These are phyloP conservation scores for Thalassiosira hispida DNA, from an alignment of 352 stramenopile species.

Conservation along the genomic window DNA sequence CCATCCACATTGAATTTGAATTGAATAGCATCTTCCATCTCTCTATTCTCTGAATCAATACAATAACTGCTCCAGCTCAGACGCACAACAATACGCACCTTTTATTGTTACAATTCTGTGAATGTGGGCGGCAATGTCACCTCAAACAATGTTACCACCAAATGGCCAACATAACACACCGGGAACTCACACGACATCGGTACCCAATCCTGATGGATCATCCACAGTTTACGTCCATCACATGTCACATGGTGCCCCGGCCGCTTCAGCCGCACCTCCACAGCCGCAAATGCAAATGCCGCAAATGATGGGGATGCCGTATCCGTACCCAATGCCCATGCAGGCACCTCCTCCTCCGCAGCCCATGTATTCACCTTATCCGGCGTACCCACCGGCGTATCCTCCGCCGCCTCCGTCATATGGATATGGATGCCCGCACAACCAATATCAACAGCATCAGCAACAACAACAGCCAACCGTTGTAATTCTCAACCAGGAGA, in stretches of 20 bases:
- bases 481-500: constrained; percentile 9
- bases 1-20: too few species aligned
- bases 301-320: constrained; percentile 22
- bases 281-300: constrained; percentile 27
- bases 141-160: background rate
- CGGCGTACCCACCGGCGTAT: constrained; percentile 4
- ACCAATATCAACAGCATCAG: constrained; percentile 10
- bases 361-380: constrained; percentile 22
- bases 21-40: too few species aligned
- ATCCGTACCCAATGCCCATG: constrained; percentile 35
- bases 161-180: constrained; percentile 3
- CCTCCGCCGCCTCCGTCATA: background rate
- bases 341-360: background rate
- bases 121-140: constrained; percentile 40
- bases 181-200: constrained; percentile 10
- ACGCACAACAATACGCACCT: too few species aligned
- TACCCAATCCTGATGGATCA: constrained; percentile 19
- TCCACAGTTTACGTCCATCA: constrained; percentile 35
- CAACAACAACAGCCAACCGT: constrained; percentile 10
- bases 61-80: too few species aligned
- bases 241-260: constrained; percentile 6
- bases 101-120: too few species aligned
- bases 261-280: background rate
- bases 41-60: too few species aligned
- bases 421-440: background rate